Evolutionary conservation across 331 rosid species (phyloP).

Genomic region (Malus hybrid): DNA sequence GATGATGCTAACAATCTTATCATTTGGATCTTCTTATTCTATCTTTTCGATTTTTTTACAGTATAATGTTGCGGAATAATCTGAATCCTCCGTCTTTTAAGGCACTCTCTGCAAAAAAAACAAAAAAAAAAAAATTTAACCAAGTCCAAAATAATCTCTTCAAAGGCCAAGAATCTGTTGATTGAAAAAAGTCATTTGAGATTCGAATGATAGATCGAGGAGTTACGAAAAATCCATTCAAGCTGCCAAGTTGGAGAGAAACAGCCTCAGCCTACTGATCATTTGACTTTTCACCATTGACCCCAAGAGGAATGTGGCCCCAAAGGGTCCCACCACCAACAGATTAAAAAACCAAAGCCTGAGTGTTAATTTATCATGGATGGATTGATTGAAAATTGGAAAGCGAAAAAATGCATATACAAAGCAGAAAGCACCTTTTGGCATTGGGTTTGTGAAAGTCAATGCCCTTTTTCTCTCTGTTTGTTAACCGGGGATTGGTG

Average conservation of each 20-base stretch:
- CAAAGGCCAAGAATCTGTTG: too few species aligned
- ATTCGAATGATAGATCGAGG: too few species aligned
- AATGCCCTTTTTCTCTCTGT: slow-evolving; percentile 49
- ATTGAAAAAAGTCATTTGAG: too few species aligned
- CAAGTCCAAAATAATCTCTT: too few species aligned
- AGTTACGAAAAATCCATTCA: neutral
- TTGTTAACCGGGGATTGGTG: slow-evolving; percentile 16
- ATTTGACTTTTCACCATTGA: slow-evolving; percentile 46
- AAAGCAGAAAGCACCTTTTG: neutral
- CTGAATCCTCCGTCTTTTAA: too few species aligned
- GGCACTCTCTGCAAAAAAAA: too few species aligned
- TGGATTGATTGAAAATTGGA: neutral
- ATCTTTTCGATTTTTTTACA: too few species aligned
- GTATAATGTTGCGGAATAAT: too few species aligned
- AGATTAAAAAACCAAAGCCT: slow-evolving; percentile 1
- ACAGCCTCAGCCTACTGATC: slow-evolving; percentile 45
- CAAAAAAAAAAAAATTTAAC: too few species aligned
- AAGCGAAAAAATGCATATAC: neutral
- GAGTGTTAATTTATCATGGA: neutral
- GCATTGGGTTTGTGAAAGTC: slow-evolving; percentile 51
- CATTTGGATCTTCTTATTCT: too few species aligned
- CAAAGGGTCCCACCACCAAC: slow-evolving; percentile 44
- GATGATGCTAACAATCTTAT: too few species aligned
- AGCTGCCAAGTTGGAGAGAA: slow-evolving; percentile 39
- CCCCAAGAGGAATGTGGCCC: slow-evolving; percentile 7